Base-by-base conservation (phyloP, 148 eudicot genomes). In the Rhododendron vialii region DNA sequence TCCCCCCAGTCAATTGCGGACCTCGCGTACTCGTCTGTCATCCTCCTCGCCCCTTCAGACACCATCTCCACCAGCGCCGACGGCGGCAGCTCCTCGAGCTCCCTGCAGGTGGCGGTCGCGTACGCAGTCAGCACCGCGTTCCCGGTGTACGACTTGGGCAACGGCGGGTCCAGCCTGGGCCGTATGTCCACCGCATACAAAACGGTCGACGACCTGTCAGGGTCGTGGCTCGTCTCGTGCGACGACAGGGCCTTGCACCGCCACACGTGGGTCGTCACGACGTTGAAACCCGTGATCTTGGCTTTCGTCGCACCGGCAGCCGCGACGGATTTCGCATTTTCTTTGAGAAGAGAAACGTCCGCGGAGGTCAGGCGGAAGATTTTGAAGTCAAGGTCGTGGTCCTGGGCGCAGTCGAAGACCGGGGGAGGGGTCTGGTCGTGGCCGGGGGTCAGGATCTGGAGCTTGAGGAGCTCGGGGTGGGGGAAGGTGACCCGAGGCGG, bases 1-100 rank as follows among this genome's bases (percentile, higher is more conserved):
- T 95, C 95, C 24, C 96, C 98, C 98, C 98, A 95, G 51, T 96
- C 99, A 2, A 96, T 93, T 1, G 92, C 98, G 2, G 98, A 95
- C 84, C 94, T 83, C 0, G 94, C 98, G 30, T 96, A 96, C 86
- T 94, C 98, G 3, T 93, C 95, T 0, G 88, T 95, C 92, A 96
- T 96, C 86, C 99, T 90, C 1, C 59, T 55, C 0, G 90, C 86
- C 41, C 98, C 99, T 67, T 93, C 93, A 0, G 91, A 43, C 88
- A 96, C 93, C 86, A 90, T 84, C 59, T 90, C 93, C 87, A 94
- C 98, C 73, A 95, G 17, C 85, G 77, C 86, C 22, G 87, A 85
- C 2, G 92, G 43, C 0, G 94, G 91, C 26, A 92, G 92, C 30
- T 91, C 92, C 73, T 94, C 94, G 0, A 96, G 86, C 65, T 90